A percentile compares a stretch with the other conserved stretches of the same genome.
phyloP scores from a whole-genome alignment of 768 basidiomycete species.

The Saitozyma podzolica region DNA sequence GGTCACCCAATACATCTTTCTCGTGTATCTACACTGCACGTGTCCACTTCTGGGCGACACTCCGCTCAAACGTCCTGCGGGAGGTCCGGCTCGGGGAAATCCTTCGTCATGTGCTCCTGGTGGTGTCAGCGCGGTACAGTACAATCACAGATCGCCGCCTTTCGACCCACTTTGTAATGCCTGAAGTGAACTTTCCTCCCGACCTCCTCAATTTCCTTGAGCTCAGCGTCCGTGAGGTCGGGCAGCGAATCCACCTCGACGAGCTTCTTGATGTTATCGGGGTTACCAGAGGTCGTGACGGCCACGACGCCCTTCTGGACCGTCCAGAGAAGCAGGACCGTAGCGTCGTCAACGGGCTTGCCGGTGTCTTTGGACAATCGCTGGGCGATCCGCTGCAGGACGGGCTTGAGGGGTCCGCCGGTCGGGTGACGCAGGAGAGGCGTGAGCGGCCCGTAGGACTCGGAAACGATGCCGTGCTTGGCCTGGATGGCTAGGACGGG shows the following conservation, averaged over 20 bases:
- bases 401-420: conserved; percentile 38
- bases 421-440: conserved; percentile 40
- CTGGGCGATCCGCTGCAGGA: conserved; percentile 42
- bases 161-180: conserved; percentile 27
- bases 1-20: too few relatives aligned
- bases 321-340: conserved; percentile 43
- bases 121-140: background rate
- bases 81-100: conserved; percentile 44
- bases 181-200: conserved; percentile 49
- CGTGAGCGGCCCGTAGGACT: conserved; percentile 44
- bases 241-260: conserved; percentile 28
- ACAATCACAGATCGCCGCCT: background rate
- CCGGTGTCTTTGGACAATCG: conserved; percentile 19
- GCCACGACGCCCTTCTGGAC: conserved; percentile 42
- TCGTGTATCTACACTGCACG: too few relatives aligned
- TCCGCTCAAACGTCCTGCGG: conserved; percentile 11
- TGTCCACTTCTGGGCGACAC: background rate
- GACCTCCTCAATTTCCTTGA: conserved; percentile 48
- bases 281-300: conserved; percentile 37
- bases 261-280: conserved; percentile 38
- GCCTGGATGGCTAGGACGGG: conserved; percentile 38
- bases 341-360: conserved; percentile 25
- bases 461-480: conserved; percentile 43
- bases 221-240: conserved; percentile 39
- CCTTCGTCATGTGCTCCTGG: conserved; percentile 46